These are phyloP conservation scores for Sugiyamaella grinbergsii DNA, from an alignment of 1,139 yeast genomes.

Conservation along the genomic window DNA sequence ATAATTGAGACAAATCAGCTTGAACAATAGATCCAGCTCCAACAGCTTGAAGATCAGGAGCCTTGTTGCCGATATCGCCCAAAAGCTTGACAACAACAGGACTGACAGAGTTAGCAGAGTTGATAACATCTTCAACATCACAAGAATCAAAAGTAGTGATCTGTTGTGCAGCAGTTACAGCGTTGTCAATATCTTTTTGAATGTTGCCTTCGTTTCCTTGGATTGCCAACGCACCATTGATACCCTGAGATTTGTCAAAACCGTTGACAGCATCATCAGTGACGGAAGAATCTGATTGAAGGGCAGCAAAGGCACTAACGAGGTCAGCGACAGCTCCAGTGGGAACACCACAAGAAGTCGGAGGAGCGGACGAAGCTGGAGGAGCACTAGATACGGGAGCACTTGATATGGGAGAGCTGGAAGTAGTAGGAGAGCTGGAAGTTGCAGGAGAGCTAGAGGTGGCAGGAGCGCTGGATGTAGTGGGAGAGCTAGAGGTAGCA, in stretches of 20 bases:
- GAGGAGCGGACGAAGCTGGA: constrained; percentile 9
- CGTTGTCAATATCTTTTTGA: constrained; percentile 15
- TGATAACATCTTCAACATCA: constrained; percentile 17
- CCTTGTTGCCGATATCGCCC: constrained; percentile 24
- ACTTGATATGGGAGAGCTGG: constrained; percentile 12
- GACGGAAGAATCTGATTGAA: constrained; percentile 12
- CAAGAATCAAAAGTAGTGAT: constrained; percentile 14
- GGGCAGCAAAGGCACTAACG: constrained; percentile 16
- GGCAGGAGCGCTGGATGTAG: constrained; percentile 16
- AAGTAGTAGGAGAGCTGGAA: constrained; percentile 1
- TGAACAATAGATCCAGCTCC: constrained; percentile 27
- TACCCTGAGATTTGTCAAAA: constrained; percentile 21
- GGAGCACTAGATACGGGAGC: neutral
- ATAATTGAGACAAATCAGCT: constrained; percentile 24
- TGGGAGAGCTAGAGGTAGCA: constrained; percentile 3
- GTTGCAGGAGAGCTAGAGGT: constrained; percentile 4
- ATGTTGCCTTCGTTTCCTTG: constrained; percentile 21
- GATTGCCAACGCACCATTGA: constrained; percentile 27
- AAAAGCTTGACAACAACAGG: constrained; percentile 23
- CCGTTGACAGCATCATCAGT: constrained; percentile 9
- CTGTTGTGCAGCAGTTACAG: constrained; percentile 3
- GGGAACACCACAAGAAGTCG: constrained; percentile 15
- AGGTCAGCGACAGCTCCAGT: constrained; percentile 18
- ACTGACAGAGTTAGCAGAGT: constrained; percentile 18
- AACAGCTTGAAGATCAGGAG: constrained; percentile 25